Percentiles rank a stretch among this genome's conserved stretches.
Evolutionary conservation across 495 filamentous ascomycete genomes (phyloP).

Genomic region (Penicillium desertorum): DNA sequence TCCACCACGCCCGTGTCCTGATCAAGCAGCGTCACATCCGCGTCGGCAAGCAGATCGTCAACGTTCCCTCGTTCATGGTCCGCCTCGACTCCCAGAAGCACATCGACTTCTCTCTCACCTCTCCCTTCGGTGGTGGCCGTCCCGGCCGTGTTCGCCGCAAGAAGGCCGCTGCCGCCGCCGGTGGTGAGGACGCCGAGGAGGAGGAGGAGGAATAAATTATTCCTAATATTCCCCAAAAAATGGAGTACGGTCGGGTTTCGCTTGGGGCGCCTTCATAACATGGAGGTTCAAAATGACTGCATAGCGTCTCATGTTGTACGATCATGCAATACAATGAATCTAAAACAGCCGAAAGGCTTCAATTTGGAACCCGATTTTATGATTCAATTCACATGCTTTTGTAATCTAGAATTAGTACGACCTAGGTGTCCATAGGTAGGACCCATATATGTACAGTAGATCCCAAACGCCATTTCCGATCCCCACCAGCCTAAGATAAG

Average conservation of each 20-base stretch:
- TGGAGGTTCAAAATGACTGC: constrained; percentile 46
- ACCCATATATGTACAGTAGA: constrained; percentile 19
- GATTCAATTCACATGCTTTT: constrained; percentile 4
- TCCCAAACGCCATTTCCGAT: constrained; percentile 28
- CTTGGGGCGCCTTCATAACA: constrained; percentile 38
- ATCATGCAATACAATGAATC: constrained; percentile 47
- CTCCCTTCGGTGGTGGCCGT: constrained; percentile 95
- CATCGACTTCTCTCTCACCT: constrained; percentile 98
- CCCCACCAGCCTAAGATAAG: constrained; percentile 10
- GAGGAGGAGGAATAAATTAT: constrained; percentile 77
- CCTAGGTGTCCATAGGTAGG: neutral
- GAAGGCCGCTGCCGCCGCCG: constrained; percentile 96
- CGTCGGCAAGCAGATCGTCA: constrained; percentile 99
- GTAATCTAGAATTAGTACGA: neutral
- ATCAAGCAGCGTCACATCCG: constrained; percentile 99
- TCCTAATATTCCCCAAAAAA: constrained; percentile 26
- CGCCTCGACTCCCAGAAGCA: constrained; percentile 99
- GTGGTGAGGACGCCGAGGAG: constrained; percentile 79
- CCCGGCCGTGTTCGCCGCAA: constrained; percentile 96
- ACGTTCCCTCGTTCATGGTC: constrained; percentile 98
- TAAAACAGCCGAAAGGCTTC: constrained; percentile 41
- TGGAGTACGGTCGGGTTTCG: constrained; percentile 47
- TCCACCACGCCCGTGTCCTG: constrained; percentile 99
- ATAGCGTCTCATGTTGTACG: constrained; percentile 49
- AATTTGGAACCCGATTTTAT: constrained; percentile 35